These are phyloP conservation scores for Scheffersomyces amazonensis DNA, from an alignment of 805 yeast species.

Conservation along the genomic window DNA sequence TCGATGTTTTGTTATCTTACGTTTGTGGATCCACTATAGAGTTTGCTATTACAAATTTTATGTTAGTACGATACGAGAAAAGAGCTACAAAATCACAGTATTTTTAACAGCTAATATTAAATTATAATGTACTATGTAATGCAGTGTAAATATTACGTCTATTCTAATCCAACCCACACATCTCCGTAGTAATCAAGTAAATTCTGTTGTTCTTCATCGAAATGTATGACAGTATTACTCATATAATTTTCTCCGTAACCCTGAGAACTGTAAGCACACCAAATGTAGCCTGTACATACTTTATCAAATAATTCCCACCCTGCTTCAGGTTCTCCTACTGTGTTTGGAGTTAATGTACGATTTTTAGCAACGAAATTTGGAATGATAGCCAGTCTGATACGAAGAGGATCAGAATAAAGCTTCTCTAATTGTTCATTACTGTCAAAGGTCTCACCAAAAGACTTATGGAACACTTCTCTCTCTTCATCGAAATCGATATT, in stretches of 20 bases:
- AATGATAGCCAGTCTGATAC: constrained; percentile 43
- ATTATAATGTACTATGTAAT: too few relatives aligned
- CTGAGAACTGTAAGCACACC: constrained; percentile 59
- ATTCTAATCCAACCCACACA: constrained; percentile 48
- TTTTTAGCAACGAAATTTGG: constrained; percentile 45
- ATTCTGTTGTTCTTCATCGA: constrained; percentile 23
- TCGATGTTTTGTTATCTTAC: too few relatives aligned
- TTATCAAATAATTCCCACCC: constrained; percentile 51
- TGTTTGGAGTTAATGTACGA: constrained; percentile 22
- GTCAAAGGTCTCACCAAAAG: constrained; percentile 17
- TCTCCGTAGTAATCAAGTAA: constrained; percentile 45
- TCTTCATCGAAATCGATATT: constrained; percentile 32
- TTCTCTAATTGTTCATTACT: constrained; percentile 18
- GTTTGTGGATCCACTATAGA: too few relatives aligned
- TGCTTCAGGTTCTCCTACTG: constrained; percentile 43
- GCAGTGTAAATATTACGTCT: constrained; percentile 3
- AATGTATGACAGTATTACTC: constrained; percentile 43
- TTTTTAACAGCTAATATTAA: too few relatives aligned
- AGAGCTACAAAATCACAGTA: too few relatives aligned
- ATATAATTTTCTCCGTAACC: constrained; percentile 46
- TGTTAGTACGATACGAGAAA: too few relatives aligned
- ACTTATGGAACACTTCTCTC: constrained; percentile 14
- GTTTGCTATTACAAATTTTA: too few relatives aligned
- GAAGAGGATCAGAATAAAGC: constrained; percentile 27
- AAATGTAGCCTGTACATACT: constrained; percentile 52